These are phyloP conservation scores for Aspergillus olivimuriae DNA, from an alignment of 495 filamentous ascomycete species.

Conservation along the genomic window DNA sequence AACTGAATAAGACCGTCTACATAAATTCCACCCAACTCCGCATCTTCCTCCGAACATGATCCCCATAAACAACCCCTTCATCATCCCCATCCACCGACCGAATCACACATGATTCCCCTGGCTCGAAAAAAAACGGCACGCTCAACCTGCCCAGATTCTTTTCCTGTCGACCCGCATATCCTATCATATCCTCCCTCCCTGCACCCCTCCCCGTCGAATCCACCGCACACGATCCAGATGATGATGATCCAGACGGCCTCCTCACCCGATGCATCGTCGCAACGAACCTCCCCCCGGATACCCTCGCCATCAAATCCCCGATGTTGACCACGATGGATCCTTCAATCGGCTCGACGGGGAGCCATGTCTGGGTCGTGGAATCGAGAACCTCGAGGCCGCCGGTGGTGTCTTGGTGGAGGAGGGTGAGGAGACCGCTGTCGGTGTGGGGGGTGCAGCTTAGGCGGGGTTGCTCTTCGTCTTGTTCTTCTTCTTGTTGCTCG, in stretches of 20 bases:
- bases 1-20: no score
- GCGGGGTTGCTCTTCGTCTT: neutral
- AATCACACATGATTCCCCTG: conserved; percentile 34
- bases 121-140: conserved; percentile 47
- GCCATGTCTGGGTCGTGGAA: conserved; percentile 33
- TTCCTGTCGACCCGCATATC: no score
- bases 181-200: neutral
- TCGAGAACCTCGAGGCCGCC: conserved; percentile 40
- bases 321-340: conserved; percentile 45
- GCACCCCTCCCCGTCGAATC: neutral
- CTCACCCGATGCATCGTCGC: conserved; percentile 45
- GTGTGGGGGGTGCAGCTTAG: conserved; percentile 17
- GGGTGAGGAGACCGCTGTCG: conserved; percentile 37
- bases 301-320: conserved; percentile 41
- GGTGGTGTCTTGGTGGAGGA: conserved; percentile 36
- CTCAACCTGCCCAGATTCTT: conserved; percentile 36
- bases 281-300: conserved; percentile 41
- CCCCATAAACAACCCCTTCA: conserved; percentile 33
- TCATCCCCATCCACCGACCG: conserved; percentile 27
- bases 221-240: no score
- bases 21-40: conserved; percentile 39
- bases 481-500: neutral
- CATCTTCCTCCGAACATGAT: conserved; percentile 43
- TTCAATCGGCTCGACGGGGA: conserved; percentile 38
- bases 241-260: neutral